Evolutionary conservation across 129 eudicot genomes (phyloP).

Genomic region (Flaveria linearis): DNA sequence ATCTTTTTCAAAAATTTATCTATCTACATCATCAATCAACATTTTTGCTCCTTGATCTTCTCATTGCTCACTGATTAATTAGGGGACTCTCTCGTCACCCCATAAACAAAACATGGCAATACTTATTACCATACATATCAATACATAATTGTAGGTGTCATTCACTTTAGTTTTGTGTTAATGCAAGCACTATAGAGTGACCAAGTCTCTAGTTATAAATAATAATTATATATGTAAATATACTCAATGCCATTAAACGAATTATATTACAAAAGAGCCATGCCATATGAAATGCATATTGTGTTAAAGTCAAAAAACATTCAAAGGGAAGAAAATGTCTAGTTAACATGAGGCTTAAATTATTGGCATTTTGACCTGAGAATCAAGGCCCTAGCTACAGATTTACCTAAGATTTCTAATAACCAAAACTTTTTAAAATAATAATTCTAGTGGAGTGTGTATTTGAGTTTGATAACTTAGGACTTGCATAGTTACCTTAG

Average conservation of each 20-base stretch:
- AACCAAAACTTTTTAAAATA: background rate
- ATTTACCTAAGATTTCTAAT: background rate
- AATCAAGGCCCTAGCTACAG: background rate
- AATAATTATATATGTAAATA: background rate
- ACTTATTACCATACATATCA: background rate
- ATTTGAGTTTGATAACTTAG: background rate
- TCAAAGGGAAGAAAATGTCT: background rate
- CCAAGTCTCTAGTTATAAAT: background rate
- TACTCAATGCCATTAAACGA: background rate
- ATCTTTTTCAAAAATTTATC: too few species aligned
- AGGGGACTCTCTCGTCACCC: too few species aligned
- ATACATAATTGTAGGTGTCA: background rate
- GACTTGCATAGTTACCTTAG: background rate
- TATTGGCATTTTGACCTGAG: background rate
- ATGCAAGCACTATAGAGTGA: background rate
- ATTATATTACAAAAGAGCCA: background rate
- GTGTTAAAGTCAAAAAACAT: background rate
- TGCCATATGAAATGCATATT: background rate
- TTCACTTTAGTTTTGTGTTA: constrained; percentile 1
- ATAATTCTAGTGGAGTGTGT: background rate
- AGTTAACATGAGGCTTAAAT: background rate
- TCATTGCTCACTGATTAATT: too few species aligned
- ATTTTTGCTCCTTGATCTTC: too few species aligned
- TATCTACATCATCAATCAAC: too few species aligned
- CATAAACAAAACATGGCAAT: too few species aligned